Conservation (phyloP, 108 stramenopile species). For the Nannochloropsis gaditana region DNA sequence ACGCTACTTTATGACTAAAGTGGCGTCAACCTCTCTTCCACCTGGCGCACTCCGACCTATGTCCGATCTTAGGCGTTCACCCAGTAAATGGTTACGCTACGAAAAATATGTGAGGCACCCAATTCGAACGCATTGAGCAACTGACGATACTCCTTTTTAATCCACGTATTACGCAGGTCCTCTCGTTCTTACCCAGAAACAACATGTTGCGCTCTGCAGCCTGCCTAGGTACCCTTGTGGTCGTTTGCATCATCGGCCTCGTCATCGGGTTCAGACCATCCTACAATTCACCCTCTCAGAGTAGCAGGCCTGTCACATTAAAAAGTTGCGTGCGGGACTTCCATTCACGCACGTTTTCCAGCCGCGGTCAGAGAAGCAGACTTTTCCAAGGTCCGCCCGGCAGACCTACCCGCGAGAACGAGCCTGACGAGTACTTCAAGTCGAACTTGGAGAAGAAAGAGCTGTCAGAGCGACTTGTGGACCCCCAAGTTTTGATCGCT, state of each 20-base stretch:
- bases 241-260: not conserved
- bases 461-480: not conserved
- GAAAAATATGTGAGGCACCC: no score
- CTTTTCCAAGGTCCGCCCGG: not conserved
- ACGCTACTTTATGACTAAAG: no score
- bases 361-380: not conserved
- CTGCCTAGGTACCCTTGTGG: not conserved
- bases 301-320: not conserved
- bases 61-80: no score
- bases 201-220: not conserved
- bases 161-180: no score
- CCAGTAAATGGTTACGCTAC: no score
- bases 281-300: no score
- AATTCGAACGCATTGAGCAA: no score
- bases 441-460: conserved; percentile 10
- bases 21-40: no score
- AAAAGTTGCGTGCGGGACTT: no score
- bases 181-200: not conserved
- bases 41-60: no score
- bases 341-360: no score
- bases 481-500: not conserved
- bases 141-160: no score
- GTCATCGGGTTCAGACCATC: not conserved
- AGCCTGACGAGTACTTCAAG: conserved; percentile 15
- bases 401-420: conserved; percentile 10